Evolutionary conservation across 805 yeast genomes (phyloP), one percentile per base, ranked within the genome.

Genomic region (Metschnikowia matae): DNA sequence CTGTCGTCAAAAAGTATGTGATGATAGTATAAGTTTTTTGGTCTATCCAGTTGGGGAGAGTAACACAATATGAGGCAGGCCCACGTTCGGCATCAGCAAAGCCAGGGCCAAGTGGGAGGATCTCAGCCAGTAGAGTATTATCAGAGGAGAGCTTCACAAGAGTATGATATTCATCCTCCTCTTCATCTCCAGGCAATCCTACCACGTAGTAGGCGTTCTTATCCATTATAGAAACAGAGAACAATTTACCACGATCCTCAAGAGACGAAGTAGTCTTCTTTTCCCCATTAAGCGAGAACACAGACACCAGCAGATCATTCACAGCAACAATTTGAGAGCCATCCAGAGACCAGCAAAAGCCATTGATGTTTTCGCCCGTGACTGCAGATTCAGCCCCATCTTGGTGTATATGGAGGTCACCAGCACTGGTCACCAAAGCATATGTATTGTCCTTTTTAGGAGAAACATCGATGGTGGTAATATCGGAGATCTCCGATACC

Each of bases 1-100:
- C 96, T 2, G 87, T 74, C 0, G 94, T 80, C 21, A 81, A 75
- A 0, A 90, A 79, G 1, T 85, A 78, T 1, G 87, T 79, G 0
- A 85, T 52, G 18, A 89, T 62, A 4, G 54, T 69, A 61, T 53
- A 62, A 45, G 23, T 62, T 51, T 39, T 39, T 3, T 53, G 57
- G 4, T 61, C 53, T 5, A 74, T 62, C 77, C 88, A 77, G 17
- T 70, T 58, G 20, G 64, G 56, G 8, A 84, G 58, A 2, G 57
- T 48, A 3, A 69, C 62, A 0, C 71, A 50, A 59, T 84, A 85
- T 42, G 74, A 73, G 2, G 74, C 58, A 2, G 80, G 74, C 38
- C 62, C 62, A 57, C 89, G 70, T 48, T 74, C 67, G 0, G 74
- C 68, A 0, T 75, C 66, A 1, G 84, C 82, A 56, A 73, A 82